Conservation (phyloP, 331 rosid genomes). For the Quercus phellos region DNA sequence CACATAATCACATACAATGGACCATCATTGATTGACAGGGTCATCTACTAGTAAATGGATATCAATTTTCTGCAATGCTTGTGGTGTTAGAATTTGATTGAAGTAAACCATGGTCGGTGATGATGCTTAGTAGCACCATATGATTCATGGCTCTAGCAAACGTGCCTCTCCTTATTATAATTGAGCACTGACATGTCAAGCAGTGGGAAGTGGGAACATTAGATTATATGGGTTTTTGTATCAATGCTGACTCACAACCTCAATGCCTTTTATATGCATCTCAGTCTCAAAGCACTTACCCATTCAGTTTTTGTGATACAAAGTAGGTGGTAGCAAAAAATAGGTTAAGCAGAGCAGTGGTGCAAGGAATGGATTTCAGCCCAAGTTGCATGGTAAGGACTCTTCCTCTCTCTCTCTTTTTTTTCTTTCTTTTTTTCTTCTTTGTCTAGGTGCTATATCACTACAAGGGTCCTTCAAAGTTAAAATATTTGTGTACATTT, state of each 20-base stretch:
- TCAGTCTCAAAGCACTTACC: background rate
- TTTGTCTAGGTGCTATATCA: background rate
- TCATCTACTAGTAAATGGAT: no score
- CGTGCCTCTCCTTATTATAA: background rate
- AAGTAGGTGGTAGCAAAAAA: background rate
- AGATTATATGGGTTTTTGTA: background rate
- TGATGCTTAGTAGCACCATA: no score
- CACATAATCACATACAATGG: no score
- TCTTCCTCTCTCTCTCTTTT: background rate
- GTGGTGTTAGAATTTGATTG: no score
- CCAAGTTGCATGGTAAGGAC: constrained; percentile 45
- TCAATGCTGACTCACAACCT: constrained; percentile 23
- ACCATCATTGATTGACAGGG: no score
- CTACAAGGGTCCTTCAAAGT: background rate
- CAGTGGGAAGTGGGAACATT: background rate
- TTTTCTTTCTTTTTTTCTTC: background rate
- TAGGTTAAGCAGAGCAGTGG: background rate
- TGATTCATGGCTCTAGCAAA: no score
- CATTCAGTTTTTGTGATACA: constrained; percentile 13
- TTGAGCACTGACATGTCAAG: constrained; percentile 12
- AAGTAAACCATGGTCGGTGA: no score
- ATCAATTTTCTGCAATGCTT: no score
- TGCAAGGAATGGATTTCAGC: constrained; percentile 39
- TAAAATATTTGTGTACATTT: background rate
- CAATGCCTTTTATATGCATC: background rate